Evolutionary conservation across 75 land plant genomes (phyloP).

Genomic region (Adiantum capillusveneris): DNA sequence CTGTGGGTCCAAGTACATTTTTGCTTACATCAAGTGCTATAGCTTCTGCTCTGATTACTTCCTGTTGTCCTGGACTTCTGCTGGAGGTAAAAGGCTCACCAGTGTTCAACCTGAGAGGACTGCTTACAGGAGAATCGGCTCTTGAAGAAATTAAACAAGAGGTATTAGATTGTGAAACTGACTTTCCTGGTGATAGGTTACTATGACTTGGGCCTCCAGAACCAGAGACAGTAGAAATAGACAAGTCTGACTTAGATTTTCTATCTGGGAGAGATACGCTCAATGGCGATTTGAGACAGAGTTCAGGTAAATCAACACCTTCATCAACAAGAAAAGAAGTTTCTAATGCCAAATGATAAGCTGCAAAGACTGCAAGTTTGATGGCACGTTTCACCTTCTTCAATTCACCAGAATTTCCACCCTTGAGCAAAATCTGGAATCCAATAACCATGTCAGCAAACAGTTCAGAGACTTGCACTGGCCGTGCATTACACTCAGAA

Average conservation of each 20-base stretch:
- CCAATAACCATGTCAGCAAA: no score
- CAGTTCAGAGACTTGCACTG: no score
- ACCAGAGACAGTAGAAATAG: conserved; percentile 9
- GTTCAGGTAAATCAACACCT: conserved; percentile 69
- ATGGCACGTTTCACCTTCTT: conserved; percentile 80
- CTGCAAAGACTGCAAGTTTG: conserved; percentile 74
- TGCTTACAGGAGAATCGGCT: not conserved
- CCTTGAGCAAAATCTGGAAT: conserved; percentile 64
- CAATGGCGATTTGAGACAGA: conserved; percentile 24
- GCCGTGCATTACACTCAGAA: no score
- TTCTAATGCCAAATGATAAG: conserved; percentile 88
- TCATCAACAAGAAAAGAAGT: conserved; percentile 94
- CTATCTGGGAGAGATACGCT: conserved; percentile 28
- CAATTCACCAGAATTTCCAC: conserved; percentile 48
- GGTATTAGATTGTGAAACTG: not conserved
- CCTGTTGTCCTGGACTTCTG: not conserved
- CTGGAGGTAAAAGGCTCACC: not conserved
- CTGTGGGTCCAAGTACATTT: no score
- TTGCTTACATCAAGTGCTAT: no score
- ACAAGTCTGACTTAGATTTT: conserved; percentile 21
- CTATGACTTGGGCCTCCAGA: not conserved
- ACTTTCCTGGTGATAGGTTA: not conserved
- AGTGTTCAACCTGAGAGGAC: not conserved
- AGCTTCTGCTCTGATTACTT: not conserved
- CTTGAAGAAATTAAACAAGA: conserved; percentile 2